Evolutionary conservation across 2,329 filamentous ascomycete genomes (phyloP).

Genomic region (Ophiostoma himal-ulmi): DNA sequence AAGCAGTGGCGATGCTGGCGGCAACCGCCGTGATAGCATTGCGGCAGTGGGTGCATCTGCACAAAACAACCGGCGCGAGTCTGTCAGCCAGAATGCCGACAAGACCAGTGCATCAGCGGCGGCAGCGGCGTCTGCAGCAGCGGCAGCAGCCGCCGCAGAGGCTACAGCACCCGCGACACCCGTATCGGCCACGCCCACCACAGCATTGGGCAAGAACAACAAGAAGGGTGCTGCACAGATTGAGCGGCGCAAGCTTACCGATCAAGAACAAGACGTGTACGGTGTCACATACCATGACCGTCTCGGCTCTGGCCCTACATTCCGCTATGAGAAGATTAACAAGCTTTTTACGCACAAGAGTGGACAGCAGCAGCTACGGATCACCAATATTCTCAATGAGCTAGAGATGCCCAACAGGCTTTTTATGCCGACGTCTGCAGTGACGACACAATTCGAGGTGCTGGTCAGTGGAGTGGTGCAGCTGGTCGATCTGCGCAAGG

Average conservation of each 20-base stretch:
- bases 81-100: constrained; percentile 10
- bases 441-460: constrained; percentile 65
- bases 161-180: constrained; percentile 20
- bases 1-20: constrained; percentile 33
- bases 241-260: constrained; percentile 64
- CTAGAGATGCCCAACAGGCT: constrained; percentile 65
- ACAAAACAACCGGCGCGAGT: constrained; percentile 20
- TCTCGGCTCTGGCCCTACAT: constrained; percentile 76
- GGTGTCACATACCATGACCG: constrained; percentile 83
- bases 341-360: constrained; percentile 74
- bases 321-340: constrained; percentile 77
- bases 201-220: constrained; percentile 31
- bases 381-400: constrained; percentile 65
- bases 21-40: constrained; percentile 49
- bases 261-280: constrained; percentile 71
- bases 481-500: constrained; percentile 67
- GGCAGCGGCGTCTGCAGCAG: constrained; percentile 36
- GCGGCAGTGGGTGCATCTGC: constrained; percentile 36
- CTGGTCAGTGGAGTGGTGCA: constrained; percentile 62
- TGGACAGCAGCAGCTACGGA: constrained; percentile 67
- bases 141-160: constrained; percentile 30
- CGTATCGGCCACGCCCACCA: neutral
- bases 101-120: constrained; percentile 31
- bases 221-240: constrained; percentile 48
- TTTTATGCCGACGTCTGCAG: constrained; percentile 66